A percentile compares a stretch with the other conserved stretches of the same genome.
Conservation (phyloP, 2,329 filamentous ascomycete species). For the Berkeleyomyces basicola region DNA sequence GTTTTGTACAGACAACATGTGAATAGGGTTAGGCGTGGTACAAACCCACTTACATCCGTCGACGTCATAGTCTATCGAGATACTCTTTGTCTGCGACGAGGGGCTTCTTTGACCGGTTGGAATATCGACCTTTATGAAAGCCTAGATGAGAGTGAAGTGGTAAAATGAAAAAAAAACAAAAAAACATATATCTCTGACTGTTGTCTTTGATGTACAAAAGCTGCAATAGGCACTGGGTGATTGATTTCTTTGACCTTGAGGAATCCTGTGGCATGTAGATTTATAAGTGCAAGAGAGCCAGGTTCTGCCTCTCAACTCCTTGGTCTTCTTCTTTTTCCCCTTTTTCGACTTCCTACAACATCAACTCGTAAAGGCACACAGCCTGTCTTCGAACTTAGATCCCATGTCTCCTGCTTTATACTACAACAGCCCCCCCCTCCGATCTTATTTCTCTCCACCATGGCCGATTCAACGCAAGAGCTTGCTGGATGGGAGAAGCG, state of each 20-base stretch:
- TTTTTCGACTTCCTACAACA: neutral
- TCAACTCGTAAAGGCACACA: neutral
- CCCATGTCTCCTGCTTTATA: neutral
- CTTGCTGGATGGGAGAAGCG: slow-evolving; percentile 2
- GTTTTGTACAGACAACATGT: neutral
- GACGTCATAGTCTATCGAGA: neutral
- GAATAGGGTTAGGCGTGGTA: neutral
- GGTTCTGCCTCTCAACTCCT: neutral
- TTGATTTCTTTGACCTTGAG: too few relatives aligned
- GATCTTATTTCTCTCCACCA: neutral
- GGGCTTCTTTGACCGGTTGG: neutral
- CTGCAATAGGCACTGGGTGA: too few relatives aligned
- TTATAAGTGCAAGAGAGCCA: too few relatives aligned
- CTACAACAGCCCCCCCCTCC: neutral
- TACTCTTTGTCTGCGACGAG: neutral
- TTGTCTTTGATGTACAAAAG: too few relatives aligned
- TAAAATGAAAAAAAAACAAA: too few relatives aligned
- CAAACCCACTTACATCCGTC: neutral
- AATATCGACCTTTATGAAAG: too few relatives aligned
- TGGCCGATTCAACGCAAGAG: neutral
- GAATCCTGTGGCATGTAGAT: too few relatives aligned
- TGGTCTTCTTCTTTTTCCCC: neutral
- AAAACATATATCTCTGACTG: too few relatives aligned
- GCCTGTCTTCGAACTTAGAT: neutral
- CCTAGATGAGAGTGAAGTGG: too few relatives aligned